Base-by-base conservation (phyloP, 768 basidiomycete species). In the Naganishia onofrii region DNA sequence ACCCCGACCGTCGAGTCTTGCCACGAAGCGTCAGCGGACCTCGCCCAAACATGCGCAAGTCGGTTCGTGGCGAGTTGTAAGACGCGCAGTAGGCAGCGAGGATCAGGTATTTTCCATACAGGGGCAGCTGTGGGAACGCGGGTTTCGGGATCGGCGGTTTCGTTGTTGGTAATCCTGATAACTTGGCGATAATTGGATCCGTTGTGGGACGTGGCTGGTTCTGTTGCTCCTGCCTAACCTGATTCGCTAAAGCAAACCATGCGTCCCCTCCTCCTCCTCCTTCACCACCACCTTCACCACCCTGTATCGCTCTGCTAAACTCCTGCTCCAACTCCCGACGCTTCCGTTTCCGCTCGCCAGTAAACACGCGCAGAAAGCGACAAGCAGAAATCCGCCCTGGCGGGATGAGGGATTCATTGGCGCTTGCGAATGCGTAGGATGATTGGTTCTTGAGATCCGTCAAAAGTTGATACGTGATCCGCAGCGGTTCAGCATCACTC, bases 41-140 rank as follows among this genome's bases (percentile, higher is more conserved):
- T 17, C 92, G 79, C 4, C 90, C 89, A 80, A 96, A 92, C 86
- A 95, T 88, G 44, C 90, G 84, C 72, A 91, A 42, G 79, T 94
- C 93, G 10, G 87, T 88, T 75, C 87, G 89, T 0, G 88, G 80
- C 1, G 93, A 92, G 75, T 95, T 96, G 51, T 88, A 89, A 51
- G 91, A 91, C 6, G 92, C 91, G 48, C 93, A 81, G 76, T 88
- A 95, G 0, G 88, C 86, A 0, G 90, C 89, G 3, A 93, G 79
- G 5, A 93, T 81, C 28, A 93, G 83, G 74, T 87, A 92, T 75
- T 89, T 89, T 26, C 87, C 87, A 12, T 72, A 70, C 2, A 74
- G 19, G 28, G 75, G 72, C 15, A 81, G 34, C 8, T 75, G 70
- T 36, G 76, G 64, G 26, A 58, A n/a, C 12, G 68, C 0, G 6